Evolutionary conservation across 176 grass and related monocot species (phyloP).

Genomic region (Chloris gayana): DNA sequence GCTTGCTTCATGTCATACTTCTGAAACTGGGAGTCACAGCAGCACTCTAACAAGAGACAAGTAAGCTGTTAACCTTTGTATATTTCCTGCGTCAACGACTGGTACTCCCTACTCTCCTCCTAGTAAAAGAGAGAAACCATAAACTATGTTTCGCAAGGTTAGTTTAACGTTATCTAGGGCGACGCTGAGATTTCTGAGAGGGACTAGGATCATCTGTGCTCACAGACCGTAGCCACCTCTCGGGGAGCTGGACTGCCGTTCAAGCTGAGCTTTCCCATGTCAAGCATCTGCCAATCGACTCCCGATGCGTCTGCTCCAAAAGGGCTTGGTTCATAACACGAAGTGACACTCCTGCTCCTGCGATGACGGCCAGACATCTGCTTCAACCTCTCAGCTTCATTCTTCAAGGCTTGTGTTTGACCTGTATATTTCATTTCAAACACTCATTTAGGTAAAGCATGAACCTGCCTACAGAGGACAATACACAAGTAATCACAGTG

Average conservation of each 20-base stretch:
- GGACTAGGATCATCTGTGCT: neutral
- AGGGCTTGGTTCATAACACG: constrained; percentile 47
- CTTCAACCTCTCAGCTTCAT: constrained; percentile 82
- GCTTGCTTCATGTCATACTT: constrained; percentile 26
- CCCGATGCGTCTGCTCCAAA: constrained; percentile 32
- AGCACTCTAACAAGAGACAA: constrained; percentile 32
- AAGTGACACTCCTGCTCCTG: constrained; percentile 75
- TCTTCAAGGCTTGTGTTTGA: constrained; percentile 73
- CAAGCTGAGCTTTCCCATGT: constrained; percentile 76
- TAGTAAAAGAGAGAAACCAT: constrained; percentile 34
- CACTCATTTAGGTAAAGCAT: neutral
- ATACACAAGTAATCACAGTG: neutral
- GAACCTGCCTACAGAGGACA: neutral
- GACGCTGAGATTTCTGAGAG: neutral
- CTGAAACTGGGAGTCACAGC: constrained; percentile 34
- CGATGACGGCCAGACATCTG: constrained; percentile 64
- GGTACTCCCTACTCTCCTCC: neutral
- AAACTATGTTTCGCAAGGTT: constrained; percentile 58
- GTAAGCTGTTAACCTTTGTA: constrained; percentile 19
- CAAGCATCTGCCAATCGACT: constrained; percentile 74
- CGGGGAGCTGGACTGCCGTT: constrained; percentile 35
- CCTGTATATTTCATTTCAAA: constrained; percentile 51
- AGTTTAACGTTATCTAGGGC: constrained; percentile 40
- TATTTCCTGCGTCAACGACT: neutral
- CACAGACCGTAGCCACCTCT: constrained; percentile 49